Conservation (phyloP, 257 asterid genomes). For the Cynanchum wilfordii region DNA sequence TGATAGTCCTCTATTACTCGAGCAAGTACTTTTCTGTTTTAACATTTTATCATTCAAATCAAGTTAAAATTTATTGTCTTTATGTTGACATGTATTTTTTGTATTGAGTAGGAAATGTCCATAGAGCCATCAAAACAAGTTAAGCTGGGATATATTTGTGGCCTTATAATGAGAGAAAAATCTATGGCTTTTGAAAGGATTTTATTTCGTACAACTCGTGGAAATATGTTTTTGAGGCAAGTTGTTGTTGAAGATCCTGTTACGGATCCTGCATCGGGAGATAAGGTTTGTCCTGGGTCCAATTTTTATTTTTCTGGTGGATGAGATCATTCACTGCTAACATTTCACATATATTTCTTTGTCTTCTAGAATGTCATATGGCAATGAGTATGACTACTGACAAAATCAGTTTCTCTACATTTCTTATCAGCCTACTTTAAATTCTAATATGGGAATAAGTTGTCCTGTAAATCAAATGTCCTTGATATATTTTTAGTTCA, state of each 20-base stretch:
- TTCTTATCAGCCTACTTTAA: not conserved
- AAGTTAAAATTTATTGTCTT: not conserved
- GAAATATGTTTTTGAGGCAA: conserved; percentile 60
- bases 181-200: conserved; percentile 55
- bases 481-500: not conserved
- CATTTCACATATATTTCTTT: not conserved
- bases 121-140: conserved; percentile 52
- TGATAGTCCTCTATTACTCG: conserved; percentile 59
- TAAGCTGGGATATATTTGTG: conserved; percentile 57
- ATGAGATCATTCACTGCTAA: not conserved
- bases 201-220: conserved; percentile 61
- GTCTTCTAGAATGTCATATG: not conserved
- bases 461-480: not conserved
- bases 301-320: not conserved
- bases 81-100: conserved; percentile 10
- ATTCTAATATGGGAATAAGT: not conserved
- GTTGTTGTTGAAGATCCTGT: conserved; percentile 45
- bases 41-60: conserved; percentile 3
- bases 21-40: conserved; percentile 42
- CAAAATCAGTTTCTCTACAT: not conserved
- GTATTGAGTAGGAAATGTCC: conserved; percentile 35
- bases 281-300: conserved; percentile 32
- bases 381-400: not conserved
- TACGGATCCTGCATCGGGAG: conserved; percentile 51
- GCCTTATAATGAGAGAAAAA: conserved; percentile 56